Conservation (phyloP, 768 basidiomycete species). For the Termitomyces sp. region DNA sequence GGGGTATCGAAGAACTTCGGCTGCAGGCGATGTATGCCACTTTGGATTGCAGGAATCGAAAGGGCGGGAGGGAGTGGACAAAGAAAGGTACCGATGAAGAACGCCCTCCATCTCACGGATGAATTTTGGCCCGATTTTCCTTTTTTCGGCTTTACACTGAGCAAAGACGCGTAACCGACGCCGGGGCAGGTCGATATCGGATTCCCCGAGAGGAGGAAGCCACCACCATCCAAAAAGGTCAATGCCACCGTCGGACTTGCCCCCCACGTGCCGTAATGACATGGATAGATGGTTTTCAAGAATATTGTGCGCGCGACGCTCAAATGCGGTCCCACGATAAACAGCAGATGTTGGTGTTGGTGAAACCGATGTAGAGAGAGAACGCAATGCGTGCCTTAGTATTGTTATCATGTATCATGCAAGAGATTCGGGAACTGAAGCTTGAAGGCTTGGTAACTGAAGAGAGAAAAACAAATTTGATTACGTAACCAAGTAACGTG, state of each 20-base stretch:
- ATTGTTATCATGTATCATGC: not conserved
- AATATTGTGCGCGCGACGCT: constrained; percentile 56
- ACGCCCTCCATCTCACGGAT: constrained; percentile 94
- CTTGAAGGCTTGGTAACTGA: too few species aligned
- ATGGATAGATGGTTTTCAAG: constrained; percentile 69
- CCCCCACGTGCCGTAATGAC: constrained; percentile 74
- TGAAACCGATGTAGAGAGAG: constrained; percentile 1
- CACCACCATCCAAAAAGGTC: constrained; percentile 95
- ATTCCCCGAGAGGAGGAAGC: constrained; percentile 41
- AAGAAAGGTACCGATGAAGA: constrained; percentile 40
- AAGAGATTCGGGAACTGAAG: not conserved
- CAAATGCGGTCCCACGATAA: constrained; percentile 70
- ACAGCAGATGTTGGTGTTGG: constrained; percentile 31
- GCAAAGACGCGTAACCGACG: constrained; percentile 70
- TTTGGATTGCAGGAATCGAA: not conserved
- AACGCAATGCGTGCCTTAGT: not conserved
- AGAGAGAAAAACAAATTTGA: too few species aligned
- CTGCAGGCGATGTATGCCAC: not conserved
- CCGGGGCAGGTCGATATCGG: constrained; percentile 18
- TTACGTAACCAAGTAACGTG: too few species aligned
- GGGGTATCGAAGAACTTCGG: constrained; percentile 20
- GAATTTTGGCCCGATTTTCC: constrained; percentile 70
- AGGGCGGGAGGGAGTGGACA: constrained; percentile 2
- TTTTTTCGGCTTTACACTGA: constrained; percentile 91
- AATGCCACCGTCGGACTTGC: constrained; percentile 85